Conservation (phyloP, 192 early-diverging fungal genomes). For the Backusella westeae region DNA sequence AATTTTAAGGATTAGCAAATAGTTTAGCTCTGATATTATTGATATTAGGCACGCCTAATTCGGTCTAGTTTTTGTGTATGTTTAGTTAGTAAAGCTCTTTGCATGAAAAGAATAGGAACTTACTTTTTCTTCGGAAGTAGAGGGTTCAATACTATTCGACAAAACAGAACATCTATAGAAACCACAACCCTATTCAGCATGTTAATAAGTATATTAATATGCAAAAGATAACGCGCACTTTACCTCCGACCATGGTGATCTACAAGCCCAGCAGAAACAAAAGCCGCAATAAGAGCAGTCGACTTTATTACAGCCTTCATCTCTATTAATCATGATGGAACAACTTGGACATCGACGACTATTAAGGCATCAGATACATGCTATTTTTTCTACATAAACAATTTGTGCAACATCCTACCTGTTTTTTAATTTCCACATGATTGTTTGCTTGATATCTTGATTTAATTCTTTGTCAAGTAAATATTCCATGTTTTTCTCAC, state of each 20-base stretch:
- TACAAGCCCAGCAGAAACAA: slow-evolving; percentile 64
- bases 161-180: slow-evolving; percentile 41
- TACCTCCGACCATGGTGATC: slow-evolving; percentile 54
- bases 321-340: slow-evolving; percentile 60
- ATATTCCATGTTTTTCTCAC: slow-evolving; percentile 44
- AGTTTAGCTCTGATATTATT: background rate
- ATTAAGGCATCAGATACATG: background rate
- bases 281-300: slow-evolving; percentile 63
- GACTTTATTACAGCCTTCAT: slow-evolving; percentile 71
- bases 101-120: background rate
- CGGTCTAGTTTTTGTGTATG: slow-evolving; percentile 38
- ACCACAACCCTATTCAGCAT: slow-evolving; percentile 43
- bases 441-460: slow-evolving; percentile 14
- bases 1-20: background rate
- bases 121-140: background rate
- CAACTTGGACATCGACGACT: slow-evolving; percentile 61
- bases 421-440: slow-evolving; percentile 39
- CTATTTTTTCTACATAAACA: background rate
- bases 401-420: slow-evolving; percentile 21
- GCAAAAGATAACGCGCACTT: background rate
- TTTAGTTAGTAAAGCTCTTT: background rate
- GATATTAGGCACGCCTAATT: slow-evolving; percentile 63
- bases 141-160: background rate
- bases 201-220: background rate
- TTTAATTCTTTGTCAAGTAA: slow-evolving; percentile 7